Conservation (phyloP, 768 basidiomycete species). For the Flagelloscypha sp. region DNA sequence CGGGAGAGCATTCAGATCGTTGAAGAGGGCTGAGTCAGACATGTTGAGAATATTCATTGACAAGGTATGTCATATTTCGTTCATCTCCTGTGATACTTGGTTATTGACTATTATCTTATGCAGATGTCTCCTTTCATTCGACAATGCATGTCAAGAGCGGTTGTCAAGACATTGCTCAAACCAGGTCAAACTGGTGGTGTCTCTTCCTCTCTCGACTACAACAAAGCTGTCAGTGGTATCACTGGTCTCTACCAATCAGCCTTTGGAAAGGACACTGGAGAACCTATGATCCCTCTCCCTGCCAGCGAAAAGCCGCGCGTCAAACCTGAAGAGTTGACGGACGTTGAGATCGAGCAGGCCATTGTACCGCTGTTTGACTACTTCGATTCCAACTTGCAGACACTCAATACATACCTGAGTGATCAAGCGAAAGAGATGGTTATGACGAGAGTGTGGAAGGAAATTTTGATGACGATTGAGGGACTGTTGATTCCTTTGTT, state of each 20-base stretch:
- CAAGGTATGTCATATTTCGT: slow-evolving; percentile 51
- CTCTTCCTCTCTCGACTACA: slow-evolving; percentile 64
- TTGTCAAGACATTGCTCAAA: slow-evolving; percentile 76
- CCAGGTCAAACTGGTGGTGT: slow-evolving; percentile 31
- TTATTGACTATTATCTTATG: neutral
- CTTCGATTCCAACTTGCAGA: slow-evolving; percentile 88
- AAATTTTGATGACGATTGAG: slow-evolving; percentile 80
- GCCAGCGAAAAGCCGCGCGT: slow-evolving; percentile 67
- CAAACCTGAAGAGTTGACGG: slow-evolving; percentile 75
- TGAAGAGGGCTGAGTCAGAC: slow-evolving; percentile 90
- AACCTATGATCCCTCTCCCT: slow-evolving; percentile 74
- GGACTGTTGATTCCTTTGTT: slow-evolving; percentile 85
- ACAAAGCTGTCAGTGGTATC: slow-evolving; percentile 79
- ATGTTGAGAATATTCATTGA: slow-evolving; percentile 96
- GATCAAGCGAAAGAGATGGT: slow-evolving; percentile 84
- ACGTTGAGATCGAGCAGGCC: slow-evolving; percentile 90
- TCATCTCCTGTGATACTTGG: neutral
- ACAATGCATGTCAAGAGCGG: slow-evolving; percentile 69
- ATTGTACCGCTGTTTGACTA: slow-evolving; percentile 92
- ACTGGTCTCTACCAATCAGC: slow-evolving; percentile 79
- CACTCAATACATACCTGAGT: slow-evolving; percentile 81
- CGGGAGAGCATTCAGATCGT: slow-evolving; percentile 85
- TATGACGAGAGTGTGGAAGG: slow-evolving; percentile 94
- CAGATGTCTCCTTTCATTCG: slow-evolving; percentile 94
- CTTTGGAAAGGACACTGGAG: slow-evolving; percentile 53